These are phyloP conservation scores for Colletotrichum sp. DNA, from an alignment of 2,329 filamentous ascomycete species.

Conservation along the genomic window DNA sequence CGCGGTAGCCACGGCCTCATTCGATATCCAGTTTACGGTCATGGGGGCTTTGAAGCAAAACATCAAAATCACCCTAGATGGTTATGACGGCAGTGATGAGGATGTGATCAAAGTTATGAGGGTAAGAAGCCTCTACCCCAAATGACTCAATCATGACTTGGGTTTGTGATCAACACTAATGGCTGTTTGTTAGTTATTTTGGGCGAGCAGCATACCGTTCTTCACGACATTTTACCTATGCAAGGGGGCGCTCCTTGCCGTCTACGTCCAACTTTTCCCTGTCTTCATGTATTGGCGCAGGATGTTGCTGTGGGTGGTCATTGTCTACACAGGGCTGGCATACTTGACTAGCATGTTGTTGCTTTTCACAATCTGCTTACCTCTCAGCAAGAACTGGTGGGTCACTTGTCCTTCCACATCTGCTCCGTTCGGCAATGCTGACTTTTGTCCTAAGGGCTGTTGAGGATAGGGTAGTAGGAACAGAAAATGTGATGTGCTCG, in stretches of 20 bases:
- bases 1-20: slow-evolving; percentile 2
- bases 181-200: not conserved
- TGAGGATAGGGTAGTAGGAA: not conserved
- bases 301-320: slow-evolving; percentile 1
- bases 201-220: slow-evolving; percentile 17
- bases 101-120: not conserved
- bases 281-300: slow-evolving; percentile 13
- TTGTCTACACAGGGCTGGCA: slow-evolving; percentile 5
- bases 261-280: slow-evolving; percentile 14
- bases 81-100: not conserved
- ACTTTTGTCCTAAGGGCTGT: not conserved
- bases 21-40: slow-evolving; percentile 14
- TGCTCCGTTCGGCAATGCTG: not conserved
- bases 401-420: not conserved
- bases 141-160: no score
- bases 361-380: slow-evolving; percentile 7
- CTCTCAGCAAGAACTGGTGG: slow-evolving; percentile 9
- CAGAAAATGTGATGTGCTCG: slow-evolving; percentile 9
- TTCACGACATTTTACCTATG: slow-evolving; percentile 15
- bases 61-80: slow-evolving; percentile 8
- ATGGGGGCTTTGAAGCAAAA: slow-evolving; percentile 16
- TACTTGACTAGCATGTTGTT: slow-evolving; percentile 12
- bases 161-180: not conserved
- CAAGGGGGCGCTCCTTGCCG: slow-evolving; percentile 15
- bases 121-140: not conserved